Base-by-base conservation (phyloP, 2,329 filamentous ascomycete species). In the Biscogniauxia marginata region DNA sequence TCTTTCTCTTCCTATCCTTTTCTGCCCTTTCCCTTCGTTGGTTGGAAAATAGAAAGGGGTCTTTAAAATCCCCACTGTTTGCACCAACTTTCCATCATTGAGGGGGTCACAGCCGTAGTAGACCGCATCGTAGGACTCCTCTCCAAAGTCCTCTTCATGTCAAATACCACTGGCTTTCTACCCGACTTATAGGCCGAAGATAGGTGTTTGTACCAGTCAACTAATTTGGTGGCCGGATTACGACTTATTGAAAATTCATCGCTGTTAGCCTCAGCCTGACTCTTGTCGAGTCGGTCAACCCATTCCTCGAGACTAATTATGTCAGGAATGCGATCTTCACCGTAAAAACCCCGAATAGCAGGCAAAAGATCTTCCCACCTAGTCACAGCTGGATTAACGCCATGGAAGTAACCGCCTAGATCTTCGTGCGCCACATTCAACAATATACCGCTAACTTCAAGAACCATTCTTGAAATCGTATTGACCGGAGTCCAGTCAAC, bases 401-500 rank as follows among this genome's bases (percentile, higher is more conserved):
- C 73, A 63, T 82, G 79, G 67, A 78, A 83, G 54, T 76, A 76
- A 2, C 73, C 72, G 16, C 57, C 59, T 19, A 73, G 63, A 20
- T 72, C 62, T 7, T 66, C 55, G 7, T 71, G 52, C 1, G 67
- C 54, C 7, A 69, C 56, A 4, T 53, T 49, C 13, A 63, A 59
- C 0, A 69, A 65, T 3, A 73, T 66, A 22, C 75, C 72, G 1
- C 72, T 64, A 2, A 80, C 71, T 49, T 84, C 81, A 19, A 78
- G 67, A 49, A 83, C 67, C 1, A 79, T 67, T 0, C 67, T 65
- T 1, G 79, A 76, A 16, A 81, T 75, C 9, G 69, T 64, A 52
- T 81, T 81, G 16, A 82, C 73, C 0, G 83, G 81, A 0, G 79
- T 71, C 82, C 83, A 85, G 63, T 84, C 80, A 2, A 84, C 71